Evolutionary conservation across 257 asterid genomes (phyloP), one percentile per base, ranked within the genome.

Genomic region (Leonotis leonurus): DNA sequence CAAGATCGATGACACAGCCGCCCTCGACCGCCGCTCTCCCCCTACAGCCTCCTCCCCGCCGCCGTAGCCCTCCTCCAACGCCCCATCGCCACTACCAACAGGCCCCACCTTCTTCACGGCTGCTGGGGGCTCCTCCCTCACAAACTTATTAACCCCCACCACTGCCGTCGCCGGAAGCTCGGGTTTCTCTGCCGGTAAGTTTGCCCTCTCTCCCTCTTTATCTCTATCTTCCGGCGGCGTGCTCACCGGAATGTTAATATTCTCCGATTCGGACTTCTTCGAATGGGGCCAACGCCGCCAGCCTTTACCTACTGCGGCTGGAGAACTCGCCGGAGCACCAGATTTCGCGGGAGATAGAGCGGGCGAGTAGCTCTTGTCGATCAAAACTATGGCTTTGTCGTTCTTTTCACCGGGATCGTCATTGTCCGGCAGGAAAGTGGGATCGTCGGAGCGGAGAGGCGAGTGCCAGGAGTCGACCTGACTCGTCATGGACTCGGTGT

Each of bases 381-480:
- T 78, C 18, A 83, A 41, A 16, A 74, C 91, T 11, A 85, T 41
- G 27, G 90, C 75, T 49, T 66, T 75, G 60, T 66, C 71, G 7
- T 65, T 61, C 14, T 74, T 70, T 5, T 52, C 78, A 2, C 53
- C 60, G 37, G 73, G 56, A 53, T 45, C 68, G 8, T 58, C 77
- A 41, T 50, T 70, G 53, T 73, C 69, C 7, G 81, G 67, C 0
- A 49, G 77, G 53, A 76, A 73, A 18, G 53, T 22, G 0, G 81
- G 85, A 36, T 83, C 90, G 54, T 80, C 88, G 60, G 85, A 78
- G 35, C 79, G 90, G 53, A 89, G 89, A 20, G 97, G 97, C 3
- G 97, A 89, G 84, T 87, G 92, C 73, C 80, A 89, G 13, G 95
- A 75, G 29, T 89, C 97, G 55, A 70, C 64, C 51, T 83, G 93